These are phyloP conservation scores for Fusarium burgessii DNA, from an alignment of 2,329 filamentous ascomycete genomes.

Conservation along the genomic window DNA sequence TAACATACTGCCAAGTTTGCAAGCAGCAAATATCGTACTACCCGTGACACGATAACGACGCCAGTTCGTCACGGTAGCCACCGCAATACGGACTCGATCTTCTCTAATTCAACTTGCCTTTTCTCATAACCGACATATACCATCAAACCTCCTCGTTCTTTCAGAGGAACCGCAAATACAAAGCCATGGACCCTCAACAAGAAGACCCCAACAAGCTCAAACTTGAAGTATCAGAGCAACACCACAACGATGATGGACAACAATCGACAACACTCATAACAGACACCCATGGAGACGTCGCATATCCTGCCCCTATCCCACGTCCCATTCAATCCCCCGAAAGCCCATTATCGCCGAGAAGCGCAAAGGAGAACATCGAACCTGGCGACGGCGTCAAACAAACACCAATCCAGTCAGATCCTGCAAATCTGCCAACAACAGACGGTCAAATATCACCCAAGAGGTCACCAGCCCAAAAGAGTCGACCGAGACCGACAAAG, in stretches of 20 bases:
- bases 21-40: not conserved
- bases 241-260: constrained; percentile 4
- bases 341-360: constrained; percentile 26
- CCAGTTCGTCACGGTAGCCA: not conserved
- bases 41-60: constrained; percentile 16
- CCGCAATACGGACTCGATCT: not conserved
- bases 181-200: constrained; percentile 17
- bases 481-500: constrained; percentile 35
- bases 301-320: constrained; percentile 28
- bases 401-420: constrained; percentile 11
- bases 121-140: not conserved
- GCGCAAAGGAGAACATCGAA: not conserved
- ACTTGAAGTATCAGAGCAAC: constrained; percentile 25
- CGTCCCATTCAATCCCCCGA: constrained; percentile 27
- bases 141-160: not conserved
- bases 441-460: constrained; percentile 2
- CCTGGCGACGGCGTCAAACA: not conserved
- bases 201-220: constrained; percentile 20
- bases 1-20: not conserved
- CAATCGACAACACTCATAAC: constrained; percentile 25
- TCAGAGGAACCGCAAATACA: not conserved
- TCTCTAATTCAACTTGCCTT: not conserved
- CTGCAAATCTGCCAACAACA: not conserved
- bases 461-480: constrained; percentile 1
- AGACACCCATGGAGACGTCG: constrained; percentile 24